Evolutionary conservation across 768 basidiomycete species (phyloP).

Genomic region (Mycena haematopus): DNA sequence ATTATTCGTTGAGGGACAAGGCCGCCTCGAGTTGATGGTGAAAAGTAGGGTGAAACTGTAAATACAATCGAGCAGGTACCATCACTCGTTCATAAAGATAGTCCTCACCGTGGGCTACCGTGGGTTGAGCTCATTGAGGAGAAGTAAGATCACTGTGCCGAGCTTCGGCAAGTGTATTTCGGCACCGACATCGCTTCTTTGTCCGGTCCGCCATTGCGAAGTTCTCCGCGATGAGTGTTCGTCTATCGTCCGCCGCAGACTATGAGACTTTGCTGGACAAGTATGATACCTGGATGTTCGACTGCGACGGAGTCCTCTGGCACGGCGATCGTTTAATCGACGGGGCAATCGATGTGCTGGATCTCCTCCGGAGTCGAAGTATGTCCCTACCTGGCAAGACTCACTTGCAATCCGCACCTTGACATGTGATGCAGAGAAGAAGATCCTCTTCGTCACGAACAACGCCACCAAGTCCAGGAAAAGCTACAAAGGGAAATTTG

Average conservation of each 20-base stretch:
- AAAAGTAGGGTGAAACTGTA: slow-evolving; percentile 3
- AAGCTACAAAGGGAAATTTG: slow-evolving; percentile 91
- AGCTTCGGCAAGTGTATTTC: not conserved
- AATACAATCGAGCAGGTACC: slow-evolving; percentile 1
- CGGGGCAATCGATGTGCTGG: slow-evolving; percentile 78
- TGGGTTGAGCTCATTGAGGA: not conserved
- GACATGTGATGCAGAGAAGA: slow-evolving; percentile 63
- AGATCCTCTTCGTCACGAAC: slow-evolving; percentile 93
- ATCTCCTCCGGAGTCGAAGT: slow-evolving; percentile 75
- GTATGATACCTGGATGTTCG: slow-evolving; percentile 95
- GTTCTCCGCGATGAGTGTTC: not conserved
- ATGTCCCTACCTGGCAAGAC: slow-evolving; percentile 38
- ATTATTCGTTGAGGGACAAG: not conserved
- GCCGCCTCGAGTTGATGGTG: slow-evolving; percentile 14
- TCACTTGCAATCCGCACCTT: slow-evolving; percentile 3
- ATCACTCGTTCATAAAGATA: not conserved
- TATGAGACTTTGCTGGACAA: slow-evolving; percentile 59
- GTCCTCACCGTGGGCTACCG: not conserved
- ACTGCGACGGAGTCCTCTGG: slow-evolving; percentile 97
- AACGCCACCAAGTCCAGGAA: slow-evolving; percentile 93
- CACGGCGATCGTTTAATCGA: slow-evolving; percentile 81
- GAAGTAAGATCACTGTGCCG: not conserved
- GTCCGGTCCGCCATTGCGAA: not conserved
- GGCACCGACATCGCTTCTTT: not conserved
- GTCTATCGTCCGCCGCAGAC: slow-evolving; percentile 39